Evolutionary conservation across 441 rosid species (phyloP).

Genomic region (Erodium trifolium): DNA sequence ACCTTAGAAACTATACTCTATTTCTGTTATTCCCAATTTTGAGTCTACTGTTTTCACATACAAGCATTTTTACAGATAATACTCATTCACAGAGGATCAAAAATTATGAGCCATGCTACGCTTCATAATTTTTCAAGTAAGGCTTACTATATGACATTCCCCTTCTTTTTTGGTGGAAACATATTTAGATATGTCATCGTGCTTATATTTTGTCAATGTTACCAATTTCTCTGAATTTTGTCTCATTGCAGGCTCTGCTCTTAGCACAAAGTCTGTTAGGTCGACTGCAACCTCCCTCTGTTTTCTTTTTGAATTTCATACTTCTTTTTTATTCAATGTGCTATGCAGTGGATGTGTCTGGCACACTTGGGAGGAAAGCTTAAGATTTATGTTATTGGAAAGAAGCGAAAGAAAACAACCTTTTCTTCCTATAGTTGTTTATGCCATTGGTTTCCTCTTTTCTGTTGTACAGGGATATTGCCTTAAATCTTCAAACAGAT

Average conservation of each 20-base stretch:
- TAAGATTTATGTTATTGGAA: neutral
- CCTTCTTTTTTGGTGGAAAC: neutral
- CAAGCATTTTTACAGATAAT: constrained; percentile 19
- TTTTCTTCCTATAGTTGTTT: neutral
- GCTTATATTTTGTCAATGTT: neutral
- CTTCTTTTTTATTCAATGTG: neutral
- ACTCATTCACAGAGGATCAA: constrained; percentile 19
- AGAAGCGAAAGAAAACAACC: neutral
- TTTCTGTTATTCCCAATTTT: neutral
- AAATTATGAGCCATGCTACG: constrained; percentile 11
- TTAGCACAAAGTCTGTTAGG: constrained; percentile 25
- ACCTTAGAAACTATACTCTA: neutral
- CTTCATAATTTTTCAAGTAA: constrained; percentile 17
- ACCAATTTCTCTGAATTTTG: constrained; percentile 8
- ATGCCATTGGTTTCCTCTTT: neutral
- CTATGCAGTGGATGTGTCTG: neutral
- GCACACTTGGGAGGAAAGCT: neutral
- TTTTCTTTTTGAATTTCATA: neutral
- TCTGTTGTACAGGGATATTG: constrained; percentile 20
- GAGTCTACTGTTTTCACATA: neutral
- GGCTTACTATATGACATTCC: neutral
- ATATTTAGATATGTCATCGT: neutral
- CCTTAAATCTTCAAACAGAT: constrained; percentile 16
- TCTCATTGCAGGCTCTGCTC: constrained; percentile 21
- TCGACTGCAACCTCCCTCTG: constrained; percentile 12